Base-by-base conservation (phyloP, 2,329 filamentous ascomycete genomes). In the Parasarocladium wereldwijsianum region DNA sequence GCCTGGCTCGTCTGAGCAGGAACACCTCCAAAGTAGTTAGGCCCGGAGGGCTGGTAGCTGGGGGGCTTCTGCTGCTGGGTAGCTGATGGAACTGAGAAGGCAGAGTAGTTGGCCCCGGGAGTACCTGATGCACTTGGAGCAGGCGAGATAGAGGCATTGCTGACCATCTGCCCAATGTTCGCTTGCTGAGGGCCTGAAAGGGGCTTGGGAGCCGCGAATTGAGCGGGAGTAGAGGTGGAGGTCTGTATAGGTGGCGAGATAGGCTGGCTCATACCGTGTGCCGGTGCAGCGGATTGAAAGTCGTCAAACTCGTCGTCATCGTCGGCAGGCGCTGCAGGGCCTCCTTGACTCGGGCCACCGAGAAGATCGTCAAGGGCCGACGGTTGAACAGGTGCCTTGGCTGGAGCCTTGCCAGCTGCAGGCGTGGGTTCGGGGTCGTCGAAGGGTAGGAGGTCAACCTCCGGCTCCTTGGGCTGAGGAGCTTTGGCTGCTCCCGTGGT, bases 301-400 rank as follows among this genome's bases (percentile, higher is more conserved):
- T 98, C 90, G 48, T 96, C 90, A 46, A 96, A 96, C 38, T 94
- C 90, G 41, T 93, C 86, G 39, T 94, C 87, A 37, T 82, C 77
- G 30, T 71, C 74, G 24, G 61, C 60, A 17, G 55, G 54, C 11
- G 55, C 45, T 24, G 57, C 49, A 11, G 41, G 27, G 12, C 38
- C 38, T 2, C 35, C 39, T 18, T 37, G 36, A 29, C 32, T 32
- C 31, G 38, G 41, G 30, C 40, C 36, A 22, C 43, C 42, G 17
- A 45, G 35, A 28, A 74, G 47, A 11, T 61, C 54, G 25, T 60
- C 59, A 28, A 73, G 41, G 10, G 58, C 60, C 27, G 60, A 57
- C 30, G 51, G 50, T 26, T 57, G 59, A 8, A 67, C 60, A 39
- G 52, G 60, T 0, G 58, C 60, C n/a, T 13, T 21, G 5, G 63